These are phyloP conservation scores for Apiotrichum brassicae DNA, from an alignment of 1,284 basidiomycete species.

Conservation along the genomic window DNA sequence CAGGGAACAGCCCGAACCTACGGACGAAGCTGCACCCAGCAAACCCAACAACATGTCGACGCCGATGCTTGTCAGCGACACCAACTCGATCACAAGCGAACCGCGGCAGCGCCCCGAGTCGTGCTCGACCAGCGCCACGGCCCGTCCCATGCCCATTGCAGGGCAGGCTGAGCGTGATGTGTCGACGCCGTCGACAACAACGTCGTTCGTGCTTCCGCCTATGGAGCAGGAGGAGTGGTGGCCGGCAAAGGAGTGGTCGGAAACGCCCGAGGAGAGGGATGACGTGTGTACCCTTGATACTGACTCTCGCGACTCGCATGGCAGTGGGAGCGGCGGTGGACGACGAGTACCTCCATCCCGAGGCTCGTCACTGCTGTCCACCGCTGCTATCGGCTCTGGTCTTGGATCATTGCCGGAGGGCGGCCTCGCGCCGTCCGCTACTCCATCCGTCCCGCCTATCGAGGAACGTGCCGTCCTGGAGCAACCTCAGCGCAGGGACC, in stretches of 20 bases:
- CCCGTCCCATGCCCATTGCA: not conserved
- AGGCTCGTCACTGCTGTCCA: not conserved
- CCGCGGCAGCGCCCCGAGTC: not conserved
- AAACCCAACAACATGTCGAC: slow-evolving; percentile 2
- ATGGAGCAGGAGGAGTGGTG: slow-evolving; percentile 12
- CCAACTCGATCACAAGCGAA: too few species aligned
- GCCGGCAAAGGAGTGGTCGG: slow-evolving; percentile 10
- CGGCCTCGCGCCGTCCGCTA: not conserved
- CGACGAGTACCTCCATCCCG: not conserved
- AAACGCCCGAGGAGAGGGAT: not conserved
- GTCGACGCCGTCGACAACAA: slow-evolving; percentile 1
- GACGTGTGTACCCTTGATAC: not conserved
- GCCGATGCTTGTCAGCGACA: slow-evolving; percentile 4
- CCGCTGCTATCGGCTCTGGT: not conserved
- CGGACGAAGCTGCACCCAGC: not conserved
- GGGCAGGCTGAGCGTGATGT: not conserved
- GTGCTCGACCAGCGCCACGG: not conserved
- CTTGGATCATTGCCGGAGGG: not conserved
- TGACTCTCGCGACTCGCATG: not conserved
- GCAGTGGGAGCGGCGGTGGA: not conserved
- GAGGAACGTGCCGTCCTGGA: not conserved
- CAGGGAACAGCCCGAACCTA: too few species aligned
- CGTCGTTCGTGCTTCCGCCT: slow-evolving; percentile 11
- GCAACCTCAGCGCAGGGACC: not conserved
- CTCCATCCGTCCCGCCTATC: not conserved